Conservation (phyloP, 139 green algal species). For the Zygnema circumcarinatum region DNA sequence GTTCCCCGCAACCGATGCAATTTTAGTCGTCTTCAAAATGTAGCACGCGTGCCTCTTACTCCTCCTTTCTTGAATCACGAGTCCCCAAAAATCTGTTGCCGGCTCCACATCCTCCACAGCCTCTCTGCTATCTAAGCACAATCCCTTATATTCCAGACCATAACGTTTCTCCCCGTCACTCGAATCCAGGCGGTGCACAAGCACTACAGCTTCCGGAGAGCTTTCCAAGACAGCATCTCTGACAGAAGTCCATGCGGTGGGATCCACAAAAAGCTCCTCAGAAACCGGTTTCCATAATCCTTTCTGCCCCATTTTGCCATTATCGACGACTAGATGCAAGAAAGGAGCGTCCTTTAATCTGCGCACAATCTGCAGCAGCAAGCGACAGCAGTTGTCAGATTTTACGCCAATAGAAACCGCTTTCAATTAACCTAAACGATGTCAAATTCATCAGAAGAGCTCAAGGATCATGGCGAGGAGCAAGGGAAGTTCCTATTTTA, state of each 20-base stretch:
- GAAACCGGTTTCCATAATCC: slow-evolving; percentile 12
- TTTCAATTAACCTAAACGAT: too few relatives aligned
- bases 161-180: neutral
- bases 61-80: slow-evolving; percentile 40
- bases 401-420: too few relatives aligned
- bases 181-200: slow-evolving; percentile 35
- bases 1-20: neutral
- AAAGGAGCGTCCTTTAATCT: slow-evolving; percentile 45
- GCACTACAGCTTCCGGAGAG: slow-evolving; percentile 45
- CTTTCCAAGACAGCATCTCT: slow-evolving; percentile 1
- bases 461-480: too few relatives aligned
- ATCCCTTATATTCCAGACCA: slow-evolving; percentile 32
- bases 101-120: neutral
- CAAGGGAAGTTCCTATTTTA: too few relatives aligned
- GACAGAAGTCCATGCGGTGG: neutral
- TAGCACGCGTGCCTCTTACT: slow-evolving; percentile 45
- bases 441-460: too few relatives aligned
- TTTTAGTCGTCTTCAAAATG: slow-evolving; percentile 49
- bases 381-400: too few relatives aligned
- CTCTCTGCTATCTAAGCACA: neutral
- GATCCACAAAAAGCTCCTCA: slow-evolving; percentile 17
- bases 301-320: neutral
- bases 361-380: slow-evolving; percentile 36
- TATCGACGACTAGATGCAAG: slow-evolving; percentile 49
- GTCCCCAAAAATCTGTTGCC: slow-evolving; percentile 36